A percentile compares a stretch with the other conserved stretches of the same genome.
Conservation (phyloP, 768 basidiomycete species). For the Rhodotorula taiwanensis region DNA sequence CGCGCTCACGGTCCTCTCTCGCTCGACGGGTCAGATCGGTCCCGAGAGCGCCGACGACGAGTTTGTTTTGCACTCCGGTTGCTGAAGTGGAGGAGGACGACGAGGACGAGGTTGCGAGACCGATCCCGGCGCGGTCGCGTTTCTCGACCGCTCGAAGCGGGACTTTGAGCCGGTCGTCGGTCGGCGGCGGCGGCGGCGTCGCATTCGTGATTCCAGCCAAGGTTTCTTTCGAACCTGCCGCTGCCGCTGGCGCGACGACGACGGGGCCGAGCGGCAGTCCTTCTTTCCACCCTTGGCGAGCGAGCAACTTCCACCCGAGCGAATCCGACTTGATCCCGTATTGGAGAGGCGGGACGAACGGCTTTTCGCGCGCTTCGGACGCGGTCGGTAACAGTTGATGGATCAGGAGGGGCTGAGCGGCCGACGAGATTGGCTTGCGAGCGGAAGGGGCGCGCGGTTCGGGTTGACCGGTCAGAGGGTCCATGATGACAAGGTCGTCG, state of each 20-base stretch:
- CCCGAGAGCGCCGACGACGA: no score
- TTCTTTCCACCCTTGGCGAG: constrained; percentile 19
- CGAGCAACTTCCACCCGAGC: constrained; percentile 15
- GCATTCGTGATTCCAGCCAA: no score
- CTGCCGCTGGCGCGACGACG: not conserved
- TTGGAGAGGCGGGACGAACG: not conserved
- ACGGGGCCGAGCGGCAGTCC: constrained; percentile 9
- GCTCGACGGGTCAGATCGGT: constrained; percentile 47
- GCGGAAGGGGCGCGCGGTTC: not conserved
- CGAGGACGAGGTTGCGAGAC: not conserved
- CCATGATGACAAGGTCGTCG: constrained; percentile 12
- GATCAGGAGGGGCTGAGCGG: constrained; percentile 2
- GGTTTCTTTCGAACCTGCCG: not conserved
- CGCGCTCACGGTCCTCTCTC: constrained; percentile 53
- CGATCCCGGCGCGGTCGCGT: constrained; percentile 18
- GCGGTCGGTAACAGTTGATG: constrained; percentile 16
- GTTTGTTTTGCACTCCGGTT: no score
- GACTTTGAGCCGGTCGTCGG: constrained; percentile 15
- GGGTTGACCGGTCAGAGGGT: constrained; percentile 8
- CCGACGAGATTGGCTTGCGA: no score
- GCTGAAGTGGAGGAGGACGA: no score
- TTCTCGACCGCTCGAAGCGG: constrained; percentile 30
- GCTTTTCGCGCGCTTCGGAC: not conserved
- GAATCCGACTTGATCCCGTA: constrained; percentile 10
- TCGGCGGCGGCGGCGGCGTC: not conserved